These are phyloP conservation scores for Annona squamosa DNA, from an alignment of 164 flowering plant species.

Conservation along the genomic window DNA sequence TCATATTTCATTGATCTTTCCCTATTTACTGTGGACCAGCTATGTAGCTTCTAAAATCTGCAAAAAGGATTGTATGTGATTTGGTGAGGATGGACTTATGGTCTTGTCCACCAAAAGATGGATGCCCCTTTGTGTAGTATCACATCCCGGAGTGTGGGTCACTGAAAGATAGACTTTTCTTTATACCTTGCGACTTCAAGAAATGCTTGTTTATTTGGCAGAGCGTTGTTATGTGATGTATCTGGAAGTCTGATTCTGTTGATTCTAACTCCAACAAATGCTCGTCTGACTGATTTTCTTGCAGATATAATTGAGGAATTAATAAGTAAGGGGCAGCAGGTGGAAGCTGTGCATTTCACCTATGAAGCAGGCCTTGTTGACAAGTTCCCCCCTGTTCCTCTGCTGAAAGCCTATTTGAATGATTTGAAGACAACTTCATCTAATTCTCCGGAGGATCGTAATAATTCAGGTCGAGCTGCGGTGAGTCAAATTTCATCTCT, in stretches of 20 bases:
- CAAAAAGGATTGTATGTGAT: background rate
- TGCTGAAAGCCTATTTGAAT: slow-evolving; percentile 72
- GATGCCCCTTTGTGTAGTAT: background rate
- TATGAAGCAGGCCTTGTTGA: slow-evolving; percentile 82
- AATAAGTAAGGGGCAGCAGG: slow-evolving; percentile 83
- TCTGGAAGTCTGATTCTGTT: background rate
- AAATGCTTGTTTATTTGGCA: background rate
- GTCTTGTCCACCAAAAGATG: background rate
- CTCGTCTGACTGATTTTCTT: slow-evolving; percentile 1
- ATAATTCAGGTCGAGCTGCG: slow-evolving; percentile 58
- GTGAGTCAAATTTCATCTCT: slow-evolving; percentile 24
- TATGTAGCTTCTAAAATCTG: background rate
- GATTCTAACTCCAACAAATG: too few species aligned
- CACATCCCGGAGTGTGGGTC: background rate
- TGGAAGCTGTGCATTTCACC: slow-evolving; percentile 94
- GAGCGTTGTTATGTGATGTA: background rate
- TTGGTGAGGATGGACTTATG: background rate
- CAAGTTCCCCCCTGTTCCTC: slow-evolving; percentile 80
- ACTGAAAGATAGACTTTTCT: background rate
- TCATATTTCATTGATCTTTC: background rate
- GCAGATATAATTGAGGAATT: slow-evolving; percentile 92
- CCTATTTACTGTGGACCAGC: background rate
- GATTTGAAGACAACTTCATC: slow-evolving; percentile 76
- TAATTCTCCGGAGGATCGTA: slow-evolving; percentile 60
- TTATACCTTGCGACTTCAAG: background rate